Conservation (phyloP, 2,329 filamentous ascomycete species). For the Teratosphaeria pseudoeucalypti region DNA sequence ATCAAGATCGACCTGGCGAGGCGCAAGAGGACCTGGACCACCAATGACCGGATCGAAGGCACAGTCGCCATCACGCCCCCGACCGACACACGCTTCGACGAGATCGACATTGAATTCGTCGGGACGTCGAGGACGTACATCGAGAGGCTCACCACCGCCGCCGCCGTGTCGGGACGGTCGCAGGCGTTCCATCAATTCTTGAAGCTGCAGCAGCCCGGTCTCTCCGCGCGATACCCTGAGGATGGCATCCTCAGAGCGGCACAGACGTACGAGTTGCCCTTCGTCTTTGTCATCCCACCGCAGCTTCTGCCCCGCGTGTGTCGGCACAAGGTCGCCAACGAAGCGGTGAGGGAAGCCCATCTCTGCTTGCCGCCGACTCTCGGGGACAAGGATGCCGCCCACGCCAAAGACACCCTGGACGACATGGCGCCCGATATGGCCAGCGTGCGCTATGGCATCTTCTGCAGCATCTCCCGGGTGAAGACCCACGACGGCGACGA, state of each 20-base stretch:
- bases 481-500: slow-evolving; percentile 32
- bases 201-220: slow-evolving; percentile 50
- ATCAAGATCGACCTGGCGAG: slow-evolving; percentile 34
- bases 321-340: slow-evolving; percentile 41
- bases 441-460: slow-evolving; percentile 47
- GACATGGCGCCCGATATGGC: slow-evolving; percentile 55
- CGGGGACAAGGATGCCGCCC: slow-evolving; percentile 43
- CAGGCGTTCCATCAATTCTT: slow-evolving; percentile 52
- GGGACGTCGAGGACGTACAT: slow-evolving; percentile 44
- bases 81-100: slow-evolving; percentile 47
- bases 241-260: slow-evolving; percentile 46
- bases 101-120: slow-evolving; percentile 48
- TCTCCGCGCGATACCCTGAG: slow-evolving; percentile 42
- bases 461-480: slow-evolving; percentile 22
- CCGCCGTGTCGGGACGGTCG: slow-evolving; percentile 43
- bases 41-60: slow-evolving; percentile 47
- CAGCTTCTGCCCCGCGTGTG: slow-evolving; percentile 51
- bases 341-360: slow-evolving; percentile 46
- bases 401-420: slow-evolving; percentile 40
- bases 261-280: slow-evolving; percentile 48
- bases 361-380: slow-evolving; percentile 51
- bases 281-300: slow-evolving; percentile 53
- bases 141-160: slow-evolving; percentile 43
- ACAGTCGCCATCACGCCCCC: slow-evolving; percentile 39
- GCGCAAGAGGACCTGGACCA: slow-evolving; percentile 41